Conservation (phyloP, 139 green algal genomes). For the Zygnema cylindricum region DNA sequence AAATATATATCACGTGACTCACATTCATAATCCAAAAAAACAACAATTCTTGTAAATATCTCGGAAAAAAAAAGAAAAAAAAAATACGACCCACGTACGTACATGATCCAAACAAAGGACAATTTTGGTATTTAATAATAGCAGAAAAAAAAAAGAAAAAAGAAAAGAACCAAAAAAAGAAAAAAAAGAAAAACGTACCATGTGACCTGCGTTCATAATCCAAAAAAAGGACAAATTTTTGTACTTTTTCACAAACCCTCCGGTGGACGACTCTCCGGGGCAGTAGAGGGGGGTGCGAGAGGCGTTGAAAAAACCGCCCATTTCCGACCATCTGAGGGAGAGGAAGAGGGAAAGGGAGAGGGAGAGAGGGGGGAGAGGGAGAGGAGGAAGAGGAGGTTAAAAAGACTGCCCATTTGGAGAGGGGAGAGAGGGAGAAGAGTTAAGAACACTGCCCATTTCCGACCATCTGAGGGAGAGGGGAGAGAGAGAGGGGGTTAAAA, state of each 20-base stretch:
- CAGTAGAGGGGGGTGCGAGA: slow-evolving; percentile 21
- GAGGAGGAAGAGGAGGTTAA: too few relatives aligned
- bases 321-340: slow-evolving; percentile 26
- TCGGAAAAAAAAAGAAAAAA: slow-evolving; percentile 11
- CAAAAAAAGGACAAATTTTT: slow-evolving; percentile 31
- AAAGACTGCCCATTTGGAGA: too few relatives aligned
- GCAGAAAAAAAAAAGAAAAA: too few relatives aligned
- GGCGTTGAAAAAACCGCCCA: slow-evolving; percentile 13
- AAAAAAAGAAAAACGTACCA: slow-evolving; percentile 18
- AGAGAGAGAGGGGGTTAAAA: too few relatives aligned
- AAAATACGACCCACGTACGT: slow-evolving; percentile 1
- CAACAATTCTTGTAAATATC: not conserved
- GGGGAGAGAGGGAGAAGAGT: too few relatives aligned
- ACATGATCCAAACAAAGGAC: not conserved
- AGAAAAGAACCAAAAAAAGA: not conserved
- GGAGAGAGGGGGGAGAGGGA: too few relatives aligned
- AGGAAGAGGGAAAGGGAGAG: too few relatives aligned
- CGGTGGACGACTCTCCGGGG: not conserved
- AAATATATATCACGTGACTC: slow-evolving; percentile 30
- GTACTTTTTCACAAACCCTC: slow-evolving; percentile 8
- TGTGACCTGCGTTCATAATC: slow-evolving; percentile 47
- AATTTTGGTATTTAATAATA: slow-evolving; percentile 16
- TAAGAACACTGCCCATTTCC: too few relatives aligned
- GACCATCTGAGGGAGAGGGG: too few relatives aligned
- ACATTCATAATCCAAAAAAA: slow-evolving; percentile 48